A percentile compares a stretch with the other conserved stretches of the same genome.
These are phyloP conservation scores for Colletotrichum sp. DNA, from an alignment of 2,329 filamentous ascomycete genomes.

Conservation along the genomic window DNA sequence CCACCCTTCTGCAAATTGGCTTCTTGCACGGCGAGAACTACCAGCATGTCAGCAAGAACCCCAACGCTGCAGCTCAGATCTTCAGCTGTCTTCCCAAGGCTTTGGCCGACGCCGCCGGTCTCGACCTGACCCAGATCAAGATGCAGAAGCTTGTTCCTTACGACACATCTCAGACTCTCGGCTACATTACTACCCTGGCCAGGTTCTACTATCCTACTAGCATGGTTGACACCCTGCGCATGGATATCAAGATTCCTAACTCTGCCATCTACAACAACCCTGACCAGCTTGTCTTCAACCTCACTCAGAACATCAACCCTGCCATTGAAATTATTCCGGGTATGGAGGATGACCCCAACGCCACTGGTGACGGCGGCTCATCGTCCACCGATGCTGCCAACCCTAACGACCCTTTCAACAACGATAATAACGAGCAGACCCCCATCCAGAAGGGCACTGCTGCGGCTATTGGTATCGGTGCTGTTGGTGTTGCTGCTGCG, in stretches of 20 bases:
- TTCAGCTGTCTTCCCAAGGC: constrained; percentile 79
- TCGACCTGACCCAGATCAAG: constrained; percentile 60
- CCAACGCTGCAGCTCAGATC: constrained; percentile 81
- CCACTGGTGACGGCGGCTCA: constrained; percentile 41
- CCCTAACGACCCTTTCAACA: constrained; percentile 47
- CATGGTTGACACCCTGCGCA: constrained; percentile 69
- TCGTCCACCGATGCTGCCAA: constrained; percentile 37
- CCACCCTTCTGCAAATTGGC: constrained; percentile 79
- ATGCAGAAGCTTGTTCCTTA: constrained; percentile 79
- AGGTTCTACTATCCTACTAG: constrained; percentile 73
- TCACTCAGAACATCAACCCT: constrained; percentile 84
- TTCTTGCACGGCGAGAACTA: constrained; percentile 86
- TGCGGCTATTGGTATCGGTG: constrained; percentile 76
- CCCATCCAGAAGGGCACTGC: constrained; percentile 67
- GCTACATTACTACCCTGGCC: constrained; percentile 81
- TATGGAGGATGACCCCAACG: constrained; percentile 43
- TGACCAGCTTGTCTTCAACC: constrained; percentile 67
- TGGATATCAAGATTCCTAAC: constrained; percentile 73
- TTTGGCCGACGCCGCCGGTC: constrained; percentile 66
- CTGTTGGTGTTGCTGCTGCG: constrained; percentile 79
- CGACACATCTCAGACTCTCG: constrained; percentile 70
- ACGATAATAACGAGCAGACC: constrained; percentile 53
- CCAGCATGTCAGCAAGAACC: constrained; percentile 75
- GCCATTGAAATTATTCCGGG: constrained; percentile 71
- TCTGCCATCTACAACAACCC: constrained; percentile 78